Evolutionary conservation across 2,329 filamentous ascomycete species (phyloP).

Genomic region (Emericellopsis cladophorae): DNA sequence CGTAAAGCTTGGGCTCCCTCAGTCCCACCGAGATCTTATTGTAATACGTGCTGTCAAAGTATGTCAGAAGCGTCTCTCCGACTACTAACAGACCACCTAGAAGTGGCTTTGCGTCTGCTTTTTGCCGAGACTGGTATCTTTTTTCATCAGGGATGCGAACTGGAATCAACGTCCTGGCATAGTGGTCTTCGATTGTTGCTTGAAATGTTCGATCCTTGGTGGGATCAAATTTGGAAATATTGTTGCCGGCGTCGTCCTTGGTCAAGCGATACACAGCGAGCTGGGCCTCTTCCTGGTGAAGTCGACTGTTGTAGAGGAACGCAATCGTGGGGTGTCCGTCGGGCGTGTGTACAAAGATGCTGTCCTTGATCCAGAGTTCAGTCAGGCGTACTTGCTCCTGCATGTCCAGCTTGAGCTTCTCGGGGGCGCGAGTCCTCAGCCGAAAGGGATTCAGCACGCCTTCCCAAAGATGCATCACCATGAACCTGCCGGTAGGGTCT

Average conservation of each 20-base stretch:
- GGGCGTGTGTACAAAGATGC: constrained; percentile 43
- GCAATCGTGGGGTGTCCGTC: constrained; percentile 46
- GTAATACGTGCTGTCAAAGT: constrained; percentile 68
- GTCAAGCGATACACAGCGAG: constrained; percentile 48
- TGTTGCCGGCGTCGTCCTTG: constrained; percentile 41
- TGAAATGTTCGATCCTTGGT: constrained; percentile 41
- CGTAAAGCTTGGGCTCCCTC: constrained; percentile 68
- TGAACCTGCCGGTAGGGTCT: constrained; percentile 59
- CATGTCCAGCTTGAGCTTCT: constrained; percentile 28
- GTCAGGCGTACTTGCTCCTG: constrained; percentile 44
- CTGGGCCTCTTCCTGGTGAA: constrained; percentile 38
- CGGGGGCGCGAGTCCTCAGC: constrained; percentile 26
- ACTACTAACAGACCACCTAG: constrained; percentile 61
- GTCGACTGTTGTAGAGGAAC: constrained; percentile 42
- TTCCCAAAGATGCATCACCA: constrained; percentile 48
- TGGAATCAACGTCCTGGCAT: constrained; percentile 49
- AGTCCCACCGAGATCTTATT: constrained; percentile 52
- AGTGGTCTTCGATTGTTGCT: constrained; percentile 38
- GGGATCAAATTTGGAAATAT: constrained; percentile 41
- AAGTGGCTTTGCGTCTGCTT: constrained; percentile 38
- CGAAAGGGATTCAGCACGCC: constrained; percentile 44
- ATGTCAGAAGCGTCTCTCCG: constrained; percentile 71
- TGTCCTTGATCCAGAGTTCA: constrained; percentile 46
- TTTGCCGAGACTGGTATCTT: constrained; percentile 46
- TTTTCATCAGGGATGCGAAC: constrained; percentile 45